These are phyloP conservation scores for Acanthamoeba triangularis DNA, from an alignment of 208 protist species.

Conservation along the genomic window DNA sequence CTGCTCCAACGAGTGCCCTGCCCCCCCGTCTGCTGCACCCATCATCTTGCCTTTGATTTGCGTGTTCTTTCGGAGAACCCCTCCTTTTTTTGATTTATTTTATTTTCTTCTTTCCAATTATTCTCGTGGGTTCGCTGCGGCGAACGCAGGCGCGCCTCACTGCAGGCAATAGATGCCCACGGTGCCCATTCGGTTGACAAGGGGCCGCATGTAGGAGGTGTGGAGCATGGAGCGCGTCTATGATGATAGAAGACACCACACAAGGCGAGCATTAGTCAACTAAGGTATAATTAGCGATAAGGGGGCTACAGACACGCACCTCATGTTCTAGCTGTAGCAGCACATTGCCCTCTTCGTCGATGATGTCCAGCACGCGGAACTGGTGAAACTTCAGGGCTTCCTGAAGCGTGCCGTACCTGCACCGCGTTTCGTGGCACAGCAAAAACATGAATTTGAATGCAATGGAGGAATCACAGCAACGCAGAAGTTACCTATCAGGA, in stretches of 20 bases:
- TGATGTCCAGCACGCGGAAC: conserved; percentile 35
- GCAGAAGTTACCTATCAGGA: background rate
- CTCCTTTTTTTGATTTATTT: too few relatives aligned
- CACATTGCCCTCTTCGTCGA: conserved; percentile 26
- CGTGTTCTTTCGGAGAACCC: too few relatives aligned
- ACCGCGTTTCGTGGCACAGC: too few relatives aligned
- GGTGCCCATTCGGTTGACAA: conserved; percentile 32
- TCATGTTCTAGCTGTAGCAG: conserved; percentile 56
- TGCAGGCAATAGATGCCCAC: conserved; percentile 41
- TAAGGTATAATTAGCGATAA: too few relatives aligned
- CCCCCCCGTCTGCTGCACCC: background rate
- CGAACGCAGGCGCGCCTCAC: too few relatives aligned
- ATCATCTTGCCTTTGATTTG: too few relatives aligned
- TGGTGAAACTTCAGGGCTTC: conserved; percentile 9
- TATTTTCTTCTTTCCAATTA: too few relatives aligned
- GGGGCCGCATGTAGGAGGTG: conserved; percentile 37
- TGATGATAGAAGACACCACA: too few relatives aligned
- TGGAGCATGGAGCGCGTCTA: conserved; percentile 8
- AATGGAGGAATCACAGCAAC: background rate
- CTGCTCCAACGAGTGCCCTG: background rate
- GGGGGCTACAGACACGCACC: background rate
- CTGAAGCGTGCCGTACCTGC: conserved; percentile 11
- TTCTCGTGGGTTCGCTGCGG: too few relatives aligned
- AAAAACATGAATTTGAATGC: background rate
- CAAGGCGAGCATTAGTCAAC: too few relatives aligned